Percentiles rank a stretch among this genome's conserved stretches.
Conservation (phyloP, 2,329 filamentous ascomycete species). For the Diaporthe humulicola region DNA sequence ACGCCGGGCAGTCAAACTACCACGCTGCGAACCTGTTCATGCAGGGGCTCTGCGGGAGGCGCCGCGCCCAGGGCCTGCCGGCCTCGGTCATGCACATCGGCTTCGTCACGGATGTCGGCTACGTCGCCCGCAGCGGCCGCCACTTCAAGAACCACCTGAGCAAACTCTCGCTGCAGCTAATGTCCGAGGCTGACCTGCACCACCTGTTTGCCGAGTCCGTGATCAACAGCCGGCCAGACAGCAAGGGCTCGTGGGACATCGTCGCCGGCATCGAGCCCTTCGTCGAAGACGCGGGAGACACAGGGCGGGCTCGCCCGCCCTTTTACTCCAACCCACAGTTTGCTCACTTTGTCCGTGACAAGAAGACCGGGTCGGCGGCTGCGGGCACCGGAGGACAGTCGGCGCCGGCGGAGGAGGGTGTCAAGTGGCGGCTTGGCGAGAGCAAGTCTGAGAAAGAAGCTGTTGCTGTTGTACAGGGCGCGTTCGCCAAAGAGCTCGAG, state of each 20-base stretch:
- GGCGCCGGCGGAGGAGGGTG: neutral
- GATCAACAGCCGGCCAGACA: neutral
- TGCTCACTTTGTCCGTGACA: neutral
- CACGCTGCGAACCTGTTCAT: conserved; percentile 53
- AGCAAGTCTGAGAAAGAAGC: neutral
- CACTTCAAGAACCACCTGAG: neutral
- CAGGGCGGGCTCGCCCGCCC: neutral
- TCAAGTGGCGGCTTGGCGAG: neutral
- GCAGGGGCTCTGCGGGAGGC: conserved; percentile 43
- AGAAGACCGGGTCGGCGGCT: neutral
- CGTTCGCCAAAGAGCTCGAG: conserved; percentile 6
- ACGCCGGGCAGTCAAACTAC: conserved; percentile 53
- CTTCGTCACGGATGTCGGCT: neutral
- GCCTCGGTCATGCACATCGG: conserved; percentile 5
- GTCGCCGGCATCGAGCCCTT: neutral
- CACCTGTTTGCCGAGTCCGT: conserved; percentile 18
- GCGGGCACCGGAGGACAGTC: neutral
- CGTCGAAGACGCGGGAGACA: neutral
- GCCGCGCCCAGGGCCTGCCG: neutral
- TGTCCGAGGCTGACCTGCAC: neutral
- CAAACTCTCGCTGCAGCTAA: conserved; percentile 32
- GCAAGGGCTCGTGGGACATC: neutral
- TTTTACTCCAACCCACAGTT: neutral
- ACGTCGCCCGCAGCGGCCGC: neutral
- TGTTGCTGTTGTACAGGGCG: neutral